A percentile compares a stretch with the other conserved stretches of the same genome.
phyloP scores from a whole-genome alignment of 257 asterid genomes.

The Solanum tarijense region DNA sequence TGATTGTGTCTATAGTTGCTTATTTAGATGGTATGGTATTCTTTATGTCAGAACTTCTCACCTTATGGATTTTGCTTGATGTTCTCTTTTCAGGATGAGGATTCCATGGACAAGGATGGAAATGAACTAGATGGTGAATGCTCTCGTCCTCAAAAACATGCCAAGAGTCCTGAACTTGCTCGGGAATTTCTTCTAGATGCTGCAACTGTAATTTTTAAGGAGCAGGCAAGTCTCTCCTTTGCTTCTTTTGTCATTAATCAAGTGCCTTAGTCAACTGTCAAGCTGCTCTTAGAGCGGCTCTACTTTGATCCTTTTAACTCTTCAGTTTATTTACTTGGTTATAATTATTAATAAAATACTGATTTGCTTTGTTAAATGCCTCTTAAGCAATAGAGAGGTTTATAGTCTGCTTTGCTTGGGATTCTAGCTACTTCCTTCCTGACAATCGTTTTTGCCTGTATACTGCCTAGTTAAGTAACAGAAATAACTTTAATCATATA shows the following conservation, averaged over 20 bases:
- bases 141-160: conserved; percentile 98
- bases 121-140: conserved; percentile 89
- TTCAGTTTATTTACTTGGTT: not conserved
- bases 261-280: not conserved
- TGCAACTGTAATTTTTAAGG: conserved; percentile 95
- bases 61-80: not conserved
- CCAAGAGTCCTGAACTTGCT: conserved; percentile 99
- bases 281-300: not conserved
- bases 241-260: not conserved
- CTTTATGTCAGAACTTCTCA: not conserved
- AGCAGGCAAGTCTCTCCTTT: conserved; percentile 58
- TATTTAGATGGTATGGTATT: not conserved
- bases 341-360: not conserved
- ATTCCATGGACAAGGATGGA: conserved; percentile 93
- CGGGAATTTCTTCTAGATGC: conserved; percentile 99
- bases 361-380: not conserved
- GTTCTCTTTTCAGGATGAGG: conserved; percentile 68
- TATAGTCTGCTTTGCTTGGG: not conserved
- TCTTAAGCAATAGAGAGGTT: not conserved
- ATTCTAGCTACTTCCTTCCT: not conserved
- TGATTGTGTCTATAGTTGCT: not conserved
- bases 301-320: not conserved
- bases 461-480: not conserved
- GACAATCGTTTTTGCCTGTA: not conserved
- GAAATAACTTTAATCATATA: not conserved